phyloP scores from a whole-genome alignment of 371 early-diverging fungal genomes.

The Apophysomyces sp. region DNA sequence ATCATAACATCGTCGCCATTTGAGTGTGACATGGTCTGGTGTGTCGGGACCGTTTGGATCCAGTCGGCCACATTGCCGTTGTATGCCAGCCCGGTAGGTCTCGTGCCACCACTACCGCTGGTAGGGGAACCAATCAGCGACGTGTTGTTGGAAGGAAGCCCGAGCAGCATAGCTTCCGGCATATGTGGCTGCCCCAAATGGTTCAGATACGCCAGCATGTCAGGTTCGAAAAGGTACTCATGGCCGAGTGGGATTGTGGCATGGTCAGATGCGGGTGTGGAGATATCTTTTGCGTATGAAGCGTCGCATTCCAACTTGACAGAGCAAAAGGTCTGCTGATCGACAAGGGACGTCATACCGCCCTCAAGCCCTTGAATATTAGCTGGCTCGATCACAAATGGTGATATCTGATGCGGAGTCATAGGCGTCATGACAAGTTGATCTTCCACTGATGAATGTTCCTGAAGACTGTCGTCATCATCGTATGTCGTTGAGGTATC shows the following conservation, averaged over 20 bases:
- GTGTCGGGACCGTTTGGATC: constrained; percentile 7
- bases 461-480: constrained; percentile 16
- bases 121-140: constrained; percentile 4
- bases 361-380: background rate
- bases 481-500: constrained; percentile 15
- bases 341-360: background rate
- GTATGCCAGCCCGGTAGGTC: constrained; percentile 4
- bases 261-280: background rate
- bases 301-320: background rate
- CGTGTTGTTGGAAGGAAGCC: background rate
- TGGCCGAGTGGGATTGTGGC: background rate
- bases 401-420: constrained; percentile 11
- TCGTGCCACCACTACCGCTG: constrained; percentile 4
- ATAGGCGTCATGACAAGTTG: constrained; percentile 23
- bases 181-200: constrained; percentile 2
- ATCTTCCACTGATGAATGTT: background rate
- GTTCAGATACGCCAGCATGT: background rate
- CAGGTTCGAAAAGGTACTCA: background rate
- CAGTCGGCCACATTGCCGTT: constrained; percentile 8
- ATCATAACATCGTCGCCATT: background rate
- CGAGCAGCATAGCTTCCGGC: background rate
- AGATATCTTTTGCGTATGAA: background rate
- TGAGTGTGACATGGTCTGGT: background rate
- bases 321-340: background rate
- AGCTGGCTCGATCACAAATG: background rate